Percentiles rank a stretch among this genome's conserved stretches.
Evolutionary conservation across 352 stramenopile genomes (phyloP).

Genomic region (Phytophthora melonis): DNA sequence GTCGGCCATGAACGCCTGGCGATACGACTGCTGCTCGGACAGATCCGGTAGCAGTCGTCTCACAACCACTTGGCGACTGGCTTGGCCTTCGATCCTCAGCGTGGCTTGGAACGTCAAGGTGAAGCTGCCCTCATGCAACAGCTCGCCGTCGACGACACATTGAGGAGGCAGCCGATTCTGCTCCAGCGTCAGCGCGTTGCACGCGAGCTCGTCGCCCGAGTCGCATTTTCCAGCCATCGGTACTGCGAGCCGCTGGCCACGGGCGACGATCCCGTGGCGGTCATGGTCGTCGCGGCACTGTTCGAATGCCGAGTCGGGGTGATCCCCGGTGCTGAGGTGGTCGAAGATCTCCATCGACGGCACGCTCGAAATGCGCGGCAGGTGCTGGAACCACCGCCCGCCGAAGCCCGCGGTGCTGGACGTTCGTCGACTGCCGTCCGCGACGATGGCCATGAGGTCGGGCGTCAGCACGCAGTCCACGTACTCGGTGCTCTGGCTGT

Average conservation of each 20-base stretch:
- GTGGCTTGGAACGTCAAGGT: slow-evolving; percentile 40
- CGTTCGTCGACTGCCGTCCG: slow-evolving; percentile 27
- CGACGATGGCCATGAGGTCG: slow-evolving; percentile 41
- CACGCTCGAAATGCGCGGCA: slow-evolving; percentile 44
- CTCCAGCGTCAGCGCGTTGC: slow-evolving; percentile 28
- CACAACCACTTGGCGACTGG: slow-evolving; percentile 36
- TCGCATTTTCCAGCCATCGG: slow-evolving; percentile 32
- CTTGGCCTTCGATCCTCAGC: slow-evolving; percentile 35
- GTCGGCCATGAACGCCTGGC: slow-evolving; percentile 49
- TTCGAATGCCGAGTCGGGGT: slow-evolving; percentile 7
- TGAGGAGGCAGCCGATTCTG: slow-evolving; percentile 38
- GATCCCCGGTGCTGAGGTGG: slow-evolving; percentile 15
- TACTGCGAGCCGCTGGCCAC: slow-evolving; percentile 9
- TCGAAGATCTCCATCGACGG: slow-evolving; percentile 45
- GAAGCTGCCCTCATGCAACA: slow-evolving; percentile 46
- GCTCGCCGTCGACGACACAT: slow-evolving; percentile 31
- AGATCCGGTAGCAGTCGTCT: slow-evolving; percentile 32
- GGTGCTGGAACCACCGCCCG: slow-evolving; percentile 36
- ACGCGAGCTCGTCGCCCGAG: slow-evolving; percentile 26
- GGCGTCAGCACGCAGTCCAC: slow-evolving; percentile 44
- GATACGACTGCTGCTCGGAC: slow-evolving; percentile 32
- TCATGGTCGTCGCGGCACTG: slow-evolving; percentile 28
- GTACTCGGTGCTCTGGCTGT: slow-evolving; percentile 41
- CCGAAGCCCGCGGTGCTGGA: slow-evolving; percentile 12
- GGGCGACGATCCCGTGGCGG: slow-evolving; percentile 22